Percentiles rank a stretch among this genome's conserved stretches.
These are phyloP conservation scores for Pseudogymnoascus sp. DNA, from an alignment of 2,329 filamentous ascomycete species.

Conservation along the genomic window DNA sequence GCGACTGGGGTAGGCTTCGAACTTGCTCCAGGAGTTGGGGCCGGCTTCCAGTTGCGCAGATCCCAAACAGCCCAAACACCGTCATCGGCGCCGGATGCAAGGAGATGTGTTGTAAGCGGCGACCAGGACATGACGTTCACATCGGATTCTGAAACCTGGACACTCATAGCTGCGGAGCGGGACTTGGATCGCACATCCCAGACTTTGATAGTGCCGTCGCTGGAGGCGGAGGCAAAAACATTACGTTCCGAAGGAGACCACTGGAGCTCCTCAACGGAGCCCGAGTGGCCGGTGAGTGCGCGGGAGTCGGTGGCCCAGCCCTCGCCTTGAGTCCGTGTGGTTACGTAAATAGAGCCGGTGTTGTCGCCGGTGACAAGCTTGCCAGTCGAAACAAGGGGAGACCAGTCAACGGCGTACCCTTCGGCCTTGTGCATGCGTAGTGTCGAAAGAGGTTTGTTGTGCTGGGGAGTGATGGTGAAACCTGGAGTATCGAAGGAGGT, in stretches of 20 bases:
- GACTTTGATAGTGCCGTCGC: constrained; percentile 88
- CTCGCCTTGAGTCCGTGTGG: constrained; percentile 77
- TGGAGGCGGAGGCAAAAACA: constrained; percentile 90
- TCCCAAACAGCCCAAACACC: constrained; percentile 97
- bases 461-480: constrained; percentile 67
- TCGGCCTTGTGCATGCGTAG: constrained; percentile 87
- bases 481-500: constrained; percentile 86
- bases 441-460: constrained; percentile 82
- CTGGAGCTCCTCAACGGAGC: constrained; percentile 88
- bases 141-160: constrained; percentile 75
- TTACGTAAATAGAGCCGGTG: constrained; percentile 80
- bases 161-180: constrained; percentile 76
- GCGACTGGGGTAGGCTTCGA: constrained; percentile 73
- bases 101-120: constrained; percentile 74
- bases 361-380: constrained; percentile 91
- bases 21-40: constrained; percentile 37
- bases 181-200: constrained; percentile 94
- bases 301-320: constrained; percentile 82
- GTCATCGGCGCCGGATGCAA: constrained; percentile 88
- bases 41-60: constrained; percentile 84
- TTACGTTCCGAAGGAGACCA: constrained; percentile 92
- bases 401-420: constrained; percentile 98
- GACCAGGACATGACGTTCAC: constrained; percentile 98
- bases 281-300: constrained; percentile 74
- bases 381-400: constrained; percentile 68